These are phyloP conservation scores for Triglochin maritima DNA, from an alignment of 106 monocot genomes.

Conservation along the genomic window DNA sequence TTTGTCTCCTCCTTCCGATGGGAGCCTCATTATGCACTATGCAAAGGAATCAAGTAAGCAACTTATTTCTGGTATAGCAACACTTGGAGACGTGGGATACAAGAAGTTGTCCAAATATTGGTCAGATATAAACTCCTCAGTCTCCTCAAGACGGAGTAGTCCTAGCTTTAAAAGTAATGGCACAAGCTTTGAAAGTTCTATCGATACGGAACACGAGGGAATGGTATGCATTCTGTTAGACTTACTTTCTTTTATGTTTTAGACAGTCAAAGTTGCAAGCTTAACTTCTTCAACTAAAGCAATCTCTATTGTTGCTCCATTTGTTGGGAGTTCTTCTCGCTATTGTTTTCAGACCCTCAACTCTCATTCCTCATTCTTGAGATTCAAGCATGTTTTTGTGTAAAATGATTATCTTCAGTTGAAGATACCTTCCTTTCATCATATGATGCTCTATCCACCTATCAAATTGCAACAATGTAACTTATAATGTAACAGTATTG, in stretches of 20 bases:
- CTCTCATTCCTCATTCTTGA: too few species aligned
- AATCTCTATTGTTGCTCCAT: too few species aligned
- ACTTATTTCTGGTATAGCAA: conserved; percentile 58
- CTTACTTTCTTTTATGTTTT: not conserved
- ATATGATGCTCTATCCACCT: too few species aligned
- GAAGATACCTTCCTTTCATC: too few species aligned
- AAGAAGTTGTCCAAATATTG: conserved; percentile 77
- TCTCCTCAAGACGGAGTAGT: conserved; percentile 18
- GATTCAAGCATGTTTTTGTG: too few species aligned
- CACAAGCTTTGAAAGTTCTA: conserved; percentile 10
- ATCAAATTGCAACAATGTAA: too few species aligned
- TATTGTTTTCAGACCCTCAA: too few species aligned
- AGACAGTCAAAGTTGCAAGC: not conserved
- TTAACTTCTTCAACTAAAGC: not conserved
- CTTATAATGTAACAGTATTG: too few species aligned
- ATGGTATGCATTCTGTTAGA: conserved; percentile 32
- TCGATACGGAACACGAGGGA: conserved; percentile 49
- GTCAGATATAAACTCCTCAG: conserved; percentile 34
- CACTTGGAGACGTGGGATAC: conserved; percentile 80
- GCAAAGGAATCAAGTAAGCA: conserved; percentile 91
- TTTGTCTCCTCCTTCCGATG: conserved; percentile 32
- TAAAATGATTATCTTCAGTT: too few species aligned
- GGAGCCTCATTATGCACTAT: conserved; percentile 56
- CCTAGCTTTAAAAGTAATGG: conserved; percentile 29
- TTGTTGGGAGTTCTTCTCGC: too few species aligned